phyloP scores from a whole-genome alignment of 2,329 filamentous ascomycete species.

The Fusarium siculi region DNA sequence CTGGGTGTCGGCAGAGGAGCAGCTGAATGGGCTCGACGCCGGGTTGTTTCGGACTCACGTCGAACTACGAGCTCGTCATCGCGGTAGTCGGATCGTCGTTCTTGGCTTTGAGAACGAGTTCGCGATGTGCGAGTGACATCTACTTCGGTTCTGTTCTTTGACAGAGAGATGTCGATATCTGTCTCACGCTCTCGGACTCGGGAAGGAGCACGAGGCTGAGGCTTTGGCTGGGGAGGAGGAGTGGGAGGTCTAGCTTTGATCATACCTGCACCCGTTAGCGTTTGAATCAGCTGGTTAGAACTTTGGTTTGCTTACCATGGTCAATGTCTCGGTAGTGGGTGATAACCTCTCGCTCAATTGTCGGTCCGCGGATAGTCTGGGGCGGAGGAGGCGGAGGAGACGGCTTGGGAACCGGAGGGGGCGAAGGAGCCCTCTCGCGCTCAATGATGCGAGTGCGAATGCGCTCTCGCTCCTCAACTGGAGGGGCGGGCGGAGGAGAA shows the following conservation, averaged over 20 bases:
- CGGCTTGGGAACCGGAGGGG: slow-evolving; percentile 55
- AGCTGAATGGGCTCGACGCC: slow-evolving; percentile 64
- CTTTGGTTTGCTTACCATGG: slow-evolving; percentile 69
- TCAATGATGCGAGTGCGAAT: slow-evolving; percentile 63
- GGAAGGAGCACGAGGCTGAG: slow-evolving; percentile 57
- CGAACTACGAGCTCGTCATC: slow-evolving; percentile 77
- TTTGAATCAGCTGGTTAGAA: not conserved
- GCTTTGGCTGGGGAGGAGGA: slow-evolving; percentile 58
- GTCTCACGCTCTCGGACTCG: slow-evolving; percentile 63
- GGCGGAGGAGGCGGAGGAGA: slow-evolving; percentile 70
- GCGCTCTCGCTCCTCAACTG: slow-evolving; percentile 53
- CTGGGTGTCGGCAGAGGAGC: slow-evolving; percentile 52
- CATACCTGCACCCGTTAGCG: slow-evolving; percentile 53
- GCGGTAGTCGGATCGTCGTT: slow-evolving; percentile 54
- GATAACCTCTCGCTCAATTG: slow-evolving; percentile 88
- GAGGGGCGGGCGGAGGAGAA: slow-evolving; percentile 40
- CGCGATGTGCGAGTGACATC: slow-evolving; percentile 60
- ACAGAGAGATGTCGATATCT: slow-evolving; percentile 70
- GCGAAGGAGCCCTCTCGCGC: slow-evolving; percentile 50
- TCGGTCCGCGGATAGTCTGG: slow-evolving; percentile 76
- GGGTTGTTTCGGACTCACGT: slow-evolving; percentile 61
- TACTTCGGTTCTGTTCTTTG: slow-evolving; percentile 65
- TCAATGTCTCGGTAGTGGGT: slow-evolving; percentile 90
- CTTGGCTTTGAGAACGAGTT: slow-evolving; percentile 51
- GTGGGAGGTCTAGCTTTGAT: slow-evolving; percentile 56